Conservation (phyloP, 805 yeast species). For the Trichomonascus vanleenenianus region DNA sequence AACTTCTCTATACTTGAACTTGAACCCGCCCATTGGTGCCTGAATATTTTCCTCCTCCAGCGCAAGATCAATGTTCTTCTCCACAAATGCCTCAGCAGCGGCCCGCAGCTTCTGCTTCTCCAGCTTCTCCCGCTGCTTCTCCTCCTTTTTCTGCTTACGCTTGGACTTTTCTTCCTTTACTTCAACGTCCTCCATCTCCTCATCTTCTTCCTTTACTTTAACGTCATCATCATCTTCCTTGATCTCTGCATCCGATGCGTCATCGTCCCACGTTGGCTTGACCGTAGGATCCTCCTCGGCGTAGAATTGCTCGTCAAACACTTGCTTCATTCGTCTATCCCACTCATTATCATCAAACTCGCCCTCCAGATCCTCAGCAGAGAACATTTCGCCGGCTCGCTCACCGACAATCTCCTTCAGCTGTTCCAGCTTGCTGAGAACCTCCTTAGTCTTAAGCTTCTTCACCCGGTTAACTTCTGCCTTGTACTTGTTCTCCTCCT, state of each 20-base stretch:
- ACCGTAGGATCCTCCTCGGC: constrained; percentile 31
- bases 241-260: constrained; percentile 16
- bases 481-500: constrained; percentile 48
- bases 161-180: constrained; percentile 6
- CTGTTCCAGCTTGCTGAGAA: constrained; percentile 60
- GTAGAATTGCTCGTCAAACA: constrained; percentile 81
- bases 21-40: constrained; percentile 38
- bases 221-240: constrained; percentile 15
- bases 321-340: constrained; percentile 78
- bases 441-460: constrained; percentile 65
- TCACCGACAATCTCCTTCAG: constrained; percentile 67
- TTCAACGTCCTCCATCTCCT: constrained; percentile 14
- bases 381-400: constrained; percentile 50
- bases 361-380: constrained; percentile 68
- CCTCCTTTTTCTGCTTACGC: constrained; percentile 28
- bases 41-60: constrained; percentile 26
- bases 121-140: constrained; percentile 54
- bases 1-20: constrained; percentile 85
- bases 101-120: constrained; percentile 54
- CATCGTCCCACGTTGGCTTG: constrained; percentile 38
- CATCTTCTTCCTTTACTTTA: constrained; percentile 22
- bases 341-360: constrained; percentile 88
- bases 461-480: constrained; percentile 63
- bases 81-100: constrained; percentile 72
- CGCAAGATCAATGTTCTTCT: constrained; percentile 56